Evolutionary conservation across 2,329 filamentous ascomycete species (phyloP), one percentile per base, ranked within the genome.

Genomic region (Exophiala xenobiotica): DNA sequence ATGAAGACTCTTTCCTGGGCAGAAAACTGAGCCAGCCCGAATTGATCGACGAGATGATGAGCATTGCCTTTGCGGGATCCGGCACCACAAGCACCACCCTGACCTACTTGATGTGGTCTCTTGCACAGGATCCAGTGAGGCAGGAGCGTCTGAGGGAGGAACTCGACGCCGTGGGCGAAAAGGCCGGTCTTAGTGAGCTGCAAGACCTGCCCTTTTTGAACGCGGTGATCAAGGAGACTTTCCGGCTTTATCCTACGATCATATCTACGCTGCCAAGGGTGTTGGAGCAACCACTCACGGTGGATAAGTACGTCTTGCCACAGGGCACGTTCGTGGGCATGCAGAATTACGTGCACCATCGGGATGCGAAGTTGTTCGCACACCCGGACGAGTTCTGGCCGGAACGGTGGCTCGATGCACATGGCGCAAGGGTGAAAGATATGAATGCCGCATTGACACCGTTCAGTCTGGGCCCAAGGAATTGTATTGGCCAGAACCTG

Each of bases 381-480:
- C 20, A 47, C 12, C 55, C 61, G 12, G 49, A 51, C 9, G 40
- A 56, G 4, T 63, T 61, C 35, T 44, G 47, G 9, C 61, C 60
- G 3, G 57, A 62, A 26, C 54, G 61, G 2, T 63, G 61, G 61
- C 39, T 63, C 4, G 55, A 38, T 57, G 27, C 11, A 4, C 4
- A 31, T 3, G 8, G 14, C 27, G 27, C 4, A 9, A 31, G 8
- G 14, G 11, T 31, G 3, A 46, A 54, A n/a, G 43, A 44, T 11
- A 41, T 42, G 43, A 31, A 51, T 26, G 19, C 39, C 14, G 39
- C 44, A 1, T 40, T 54, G 14, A 47, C 41, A 2, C 58, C 60
- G 11, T 62, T 62, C 45, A 50, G 44, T 9, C 43, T 67, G 0
- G 70, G 71, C 0, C 63, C 67, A 1, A 57, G 67, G 11, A 61